Evolutionary conservation across 192 early-diverging fungal genomes (phyloP).

Genomic region (Coemansia sp.): DNA sequence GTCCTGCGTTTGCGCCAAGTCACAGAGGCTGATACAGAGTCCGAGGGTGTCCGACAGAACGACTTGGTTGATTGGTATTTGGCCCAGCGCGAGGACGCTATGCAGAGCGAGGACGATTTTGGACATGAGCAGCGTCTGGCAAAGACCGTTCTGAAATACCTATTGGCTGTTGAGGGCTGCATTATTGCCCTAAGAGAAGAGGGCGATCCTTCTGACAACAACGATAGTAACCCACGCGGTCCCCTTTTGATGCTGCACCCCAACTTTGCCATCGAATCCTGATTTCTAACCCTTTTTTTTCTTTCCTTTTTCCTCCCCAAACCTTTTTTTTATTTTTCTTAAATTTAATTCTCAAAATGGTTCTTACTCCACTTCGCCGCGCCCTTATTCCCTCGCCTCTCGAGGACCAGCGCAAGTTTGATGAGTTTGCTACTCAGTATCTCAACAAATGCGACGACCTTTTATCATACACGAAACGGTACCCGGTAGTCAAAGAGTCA

Average conservation of each 20-base stretch:
- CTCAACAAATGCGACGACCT: conserved; percentile 53
- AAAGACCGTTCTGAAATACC: conserved; percentile 63
- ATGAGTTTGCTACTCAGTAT: conserved; percentile 43
- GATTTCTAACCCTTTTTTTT: not conserved
- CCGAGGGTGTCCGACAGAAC: conserved; percentile 52
- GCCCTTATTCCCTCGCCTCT: conserved; percentile 35
- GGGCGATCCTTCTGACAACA: no score
- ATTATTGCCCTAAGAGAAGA: conserved; percentile 45
- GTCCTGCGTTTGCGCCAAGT: conserved; percentile 48
- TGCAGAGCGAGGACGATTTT: conserved; percentile 64
- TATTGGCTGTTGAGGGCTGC: conserved; percentile 63
- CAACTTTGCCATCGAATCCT: conserved; percentile 50
- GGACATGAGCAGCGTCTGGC: conserved; percentile 58
- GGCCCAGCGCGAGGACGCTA: conserved; percentile 59
- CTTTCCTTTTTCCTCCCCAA: not conserved
- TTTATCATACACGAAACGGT: conserved; percentile 39
- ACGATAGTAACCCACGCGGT: no score
- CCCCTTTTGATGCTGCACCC: conserved; percentile 51
- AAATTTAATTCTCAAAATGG: conserved; percentile 18
- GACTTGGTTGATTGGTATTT: conserved; percentile 72
- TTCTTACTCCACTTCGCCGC: conserved; percentile 30
- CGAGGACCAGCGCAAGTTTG: conserved; percentile 15
- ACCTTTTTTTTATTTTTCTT: not conserved
- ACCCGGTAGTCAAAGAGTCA: conserved; percentile 22
- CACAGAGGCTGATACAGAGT: not conserved